These are phyloP conservation scores for Nakaseomyces sp. DNA, from an alignment of 1,139 yeast species.

Conservation along the genomic window DNA sequence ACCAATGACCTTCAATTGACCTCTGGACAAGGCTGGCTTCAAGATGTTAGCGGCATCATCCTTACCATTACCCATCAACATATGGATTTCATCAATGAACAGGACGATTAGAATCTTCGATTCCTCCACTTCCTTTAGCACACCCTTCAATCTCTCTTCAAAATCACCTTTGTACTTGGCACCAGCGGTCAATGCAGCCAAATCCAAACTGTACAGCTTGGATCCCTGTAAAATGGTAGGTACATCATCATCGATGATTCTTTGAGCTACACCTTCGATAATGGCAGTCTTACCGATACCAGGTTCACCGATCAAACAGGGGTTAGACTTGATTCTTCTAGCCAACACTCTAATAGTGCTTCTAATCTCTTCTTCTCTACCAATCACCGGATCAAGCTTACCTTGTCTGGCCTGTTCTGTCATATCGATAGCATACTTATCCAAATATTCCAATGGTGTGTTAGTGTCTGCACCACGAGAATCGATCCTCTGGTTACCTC, in stretches of 20 bases:
- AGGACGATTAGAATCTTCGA: slow-evolving; percentile 77
- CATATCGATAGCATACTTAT: slow-evolving; percentile 85
- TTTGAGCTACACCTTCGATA: slow-evolving; percentile 97
- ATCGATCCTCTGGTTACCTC: slow-evolving; percentile 90
- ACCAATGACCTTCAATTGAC: slow-evolving; percentile 93
- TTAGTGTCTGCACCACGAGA: slow-evolving; percentile 91
- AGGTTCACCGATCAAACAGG: slow-evolving; percentile 95
- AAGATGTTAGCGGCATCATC: slow-evolving; percentile 91
- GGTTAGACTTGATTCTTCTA: slow-evolving; percentile 92
- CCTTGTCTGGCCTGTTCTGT: slow-evolving; percentile 93
- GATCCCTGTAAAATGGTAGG: slow-evolving; percentile 79
- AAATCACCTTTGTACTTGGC: slow-evolving; percentile 98
- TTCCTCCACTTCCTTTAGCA: slow-evolving; percentile 83
- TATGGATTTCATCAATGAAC: slow-evolving; percentile 94
- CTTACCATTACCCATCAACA: slow-evolving; percentile 98
- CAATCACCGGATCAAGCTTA: slow-evolving; percentile 94
- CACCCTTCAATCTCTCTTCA: slow-evolving; percentile 96
- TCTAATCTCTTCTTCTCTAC: slow-evolving; percentile 96
- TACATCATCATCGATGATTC: slow-evolving; percentile 91
- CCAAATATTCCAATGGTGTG: slow-evolving; percentile 69
- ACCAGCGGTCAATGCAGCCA: slow-evolving; percentile 96
- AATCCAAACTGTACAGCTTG: slow-evolving; percentile 75
- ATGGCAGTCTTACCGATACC: slow-evolving; percentile 99
- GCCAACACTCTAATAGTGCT: slow-evolving; percentile 89
- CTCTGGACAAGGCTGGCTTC: slow-evolving; percentile 96